Conservation (phyloP, 129 eudicot species). For the Flaveria linearis region DNA sequence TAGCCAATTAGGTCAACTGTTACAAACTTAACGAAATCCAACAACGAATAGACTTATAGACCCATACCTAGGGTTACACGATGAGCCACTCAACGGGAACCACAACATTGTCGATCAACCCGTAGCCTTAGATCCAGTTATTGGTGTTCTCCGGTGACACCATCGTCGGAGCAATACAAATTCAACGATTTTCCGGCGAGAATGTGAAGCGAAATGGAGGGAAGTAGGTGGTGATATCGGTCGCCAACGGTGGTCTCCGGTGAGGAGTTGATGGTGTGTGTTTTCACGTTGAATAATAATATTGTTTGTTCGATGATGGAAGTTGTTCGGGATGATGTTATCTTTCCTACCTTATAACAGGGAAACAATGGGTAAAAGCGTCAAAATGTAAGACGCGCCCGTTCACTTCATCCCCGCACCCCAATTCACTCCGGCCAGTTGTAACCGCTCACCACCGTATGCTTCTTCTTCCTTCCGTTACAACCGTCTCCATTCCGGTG, state of each 20-base stretch:
- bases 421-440: too few relatives aligned
- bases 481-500: too few relatives aligned
- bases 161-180: slow-evolving; percentile 39
- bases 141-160: slow-evolving; percentile 64
- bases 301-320: too few relatives aligned
- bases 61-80: slow-evolving; percentile 49
- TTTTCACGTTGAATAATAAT: too few relatives aligned
- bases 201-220: neutral
- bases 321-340: too few relatives aligned
- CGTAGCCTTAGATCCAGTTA: slow-evolving; percentile 62
- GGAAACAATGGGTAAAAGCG: too few relatives aligned
- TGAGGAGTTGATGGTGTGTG: too few relatives aligned
- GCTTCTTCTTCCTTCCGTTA: too few relatives aligned
- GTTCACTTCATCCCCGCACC: too few relatives aligned
- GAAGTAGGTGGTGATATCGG: neutral
- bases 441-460: too few relatives aligned
- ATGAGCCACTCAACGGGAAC: slow-evolving; percentile 46
- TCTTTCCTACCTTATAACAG: too few relatives aligned
- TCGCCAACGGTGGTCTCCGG: slow-evolving; percentile 33
- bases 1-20: slow-evolving; percentile 3
- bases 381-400: too few relatives aligned
- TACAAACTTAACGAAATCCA: slow-evolving; percentile 14
- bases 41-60: slow-evolving; percentile 25
- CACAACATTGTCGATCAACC: slow-evolving; percentile 49
- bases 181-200: neutral